Conservation (phyloP, 306 rosid species). For the Mimosa bimucronata region DNA sequence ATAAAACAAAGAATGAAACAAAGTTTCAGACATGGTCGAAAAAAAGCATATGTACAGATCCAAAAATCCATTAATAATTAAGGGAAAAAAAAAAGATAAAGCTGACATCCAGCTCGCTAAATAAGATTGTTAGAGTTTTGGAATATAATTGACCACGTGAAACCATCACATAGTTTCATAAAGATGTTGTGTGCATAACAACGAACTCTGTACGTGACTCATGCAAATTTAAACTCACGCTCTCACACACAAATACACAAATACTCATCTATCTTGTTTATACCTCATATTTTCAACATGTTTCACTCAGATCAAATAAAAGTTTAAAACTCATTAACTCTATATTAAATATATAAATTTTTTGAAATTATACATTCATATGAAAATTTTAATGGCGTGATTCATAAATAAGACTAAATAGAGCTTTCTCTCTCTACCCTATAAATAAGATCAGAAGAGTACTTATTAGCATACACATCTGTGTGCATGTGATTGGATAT, state of each 20-base stretch:
- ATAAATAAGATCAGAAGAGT: too few species aligned
- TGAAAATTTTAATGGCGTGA: too few species aligned
- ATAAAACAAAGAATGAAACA: conserved; percentile 12
- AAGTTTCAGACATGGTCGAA: neutral
- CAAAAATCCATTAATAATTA: conserved; percentile 11
- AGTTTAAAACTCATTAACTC: too few species aligned
- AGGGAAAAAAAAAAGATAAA: neutral
- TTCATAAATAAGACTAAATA: too few species aligned
- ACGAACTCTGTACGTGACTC: neutral
- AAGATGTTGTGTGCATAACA: neutral
- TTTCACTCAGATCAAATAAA: too few species aligned
- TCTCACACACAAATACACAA: neutral
- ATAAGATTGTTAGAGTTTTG: neutral
- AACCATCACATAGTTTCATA: neutral
- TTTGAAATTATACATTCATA: too few species aligned
- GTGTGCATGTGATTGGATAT: neutral
- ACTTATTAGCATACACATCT: too few species aligned
- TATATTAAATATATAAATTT: too few species aligned
- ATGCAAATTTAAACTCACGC: neutral
- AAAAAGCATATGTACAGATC: conserved; percentile 8
- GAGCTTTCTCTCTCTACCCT: too few species aligned
- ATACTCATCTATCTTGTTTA: too few species aligned
- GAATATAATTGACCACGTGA: conserved; percentile 9
- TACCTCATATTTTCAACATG: too few species aligned
- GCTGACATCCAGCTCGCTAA: conserved; percentile 28